Evolutionary conservation across 768 basidiomycete genomes (phyloP), one percentile per base, ranked within the genome.

Genomic region (Podaxis sp.): DNA sequence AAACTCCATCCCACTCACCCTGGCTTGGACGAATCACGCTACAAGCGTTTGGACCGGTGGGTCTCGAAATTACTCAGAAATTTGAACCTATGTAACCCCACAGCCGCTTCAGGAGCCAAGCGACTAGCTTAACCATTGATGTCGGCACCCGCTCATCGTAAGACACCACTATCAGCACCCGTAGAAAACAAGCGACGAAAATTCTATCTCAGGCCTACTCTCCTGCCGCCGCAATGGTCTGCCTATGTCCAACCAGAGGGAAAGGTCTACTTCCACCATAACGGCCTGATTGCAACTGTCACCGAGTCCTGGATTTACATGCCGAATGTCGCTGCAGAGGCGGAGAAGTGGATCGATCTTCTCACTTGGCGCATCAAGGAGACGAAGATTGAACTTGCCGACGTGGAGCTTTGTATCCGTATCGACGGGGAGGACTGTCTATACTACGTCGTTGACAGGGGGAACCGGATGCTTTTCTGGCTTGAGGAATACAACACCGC

Each of bases 401-500:
- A 66, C n/a, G 68, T 80, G 9, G 88, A 89, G 70, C 73, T 89
- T 33, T 86, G 80, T 56, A 67, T 89, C 39, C 79, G 84, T 51
- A 67, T 83, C 12, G 75, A 76, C 2, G 76, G 75, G 2, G 73
- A 74, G 3, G 74, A 76, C 46, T 87, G 85, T 73, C 75, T 72
- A 22, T 88, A 88, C 68, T 89, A 89, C 64, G 75, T 88, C 15
- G 78, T 82, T 4, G 81, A 88, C 63, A 81, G 85, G 65, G 62
- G 66, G 1, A 71, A 77, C 7, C 80, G 71, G n/a, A 74, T 74
- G 0, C 61, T 82, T 22, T 87, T 86, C 68, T 89, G 87, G 87
- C 69, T 87, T 11, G 80, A 85, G 22, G 68, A 74, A 5, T 52
- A 77, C 11, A 67, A 76, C 6, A 83, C 81, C 1, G 75, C 80